Evolutionary conservation across 768 basidiomycete species (phyloP).

Genomic region (Fomitopsis serialis): DNA sequence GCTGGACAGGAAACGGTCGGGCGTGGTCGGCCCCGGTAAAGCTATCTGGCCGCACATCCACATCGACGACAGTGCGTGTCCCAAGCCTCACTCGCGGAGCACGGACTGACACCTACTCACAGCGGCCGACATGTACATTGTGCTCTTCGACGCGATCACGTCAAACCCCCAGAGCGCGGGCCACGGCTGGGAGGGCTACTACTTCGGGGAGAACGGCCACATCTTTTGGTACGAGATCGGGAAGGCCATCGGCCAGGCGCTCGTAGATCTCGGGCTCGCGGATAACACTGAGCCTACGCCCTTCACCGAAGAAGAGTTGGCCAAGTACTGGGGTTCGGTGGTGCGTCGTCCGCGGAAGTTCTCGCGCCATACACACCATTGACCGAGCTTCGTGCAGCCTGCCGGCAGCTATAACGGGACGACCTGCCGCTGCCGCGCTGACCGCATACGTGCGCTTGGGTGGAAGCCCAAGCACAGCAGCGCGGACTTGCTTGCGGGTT

Average conservation of each 20-base stretch:
- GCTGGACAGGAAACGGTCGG: constrained; percentile 30
- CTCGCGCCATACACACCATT: too few species aligned
- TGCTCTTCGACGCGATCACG: constrained; percentile 34
- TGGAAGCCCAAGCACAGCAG: neutral
- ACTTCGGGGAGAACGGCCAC: constrained; percentile 25
- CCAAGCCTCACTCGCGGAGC: neutral
- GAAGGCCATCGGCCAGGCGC: constrained; percentile 27
- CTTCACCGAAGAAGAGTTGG: constrained; percentile 39
- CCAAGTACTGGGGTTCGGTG: neutral
- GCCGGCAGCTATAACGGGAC: neutral
- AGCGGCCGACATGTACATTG: constrained; percentile 38
- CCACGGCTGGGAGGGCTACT: constrained; percentile 30
- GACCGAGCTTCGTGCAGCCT: neutral
- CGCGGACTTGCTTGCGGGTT: neutral
- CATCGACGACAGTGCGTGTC: constrained; percentile 35
- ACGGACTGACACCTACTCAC: neutral
- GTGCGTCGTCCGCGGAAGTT: too few species aligned
- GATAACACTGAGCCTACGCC: constrained; percentile 32
- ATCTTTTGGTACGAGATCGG: constrained; percentile 26
- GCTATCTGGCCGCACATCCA: constrained; percentile 57
- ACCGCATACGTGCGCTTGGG: neutral
- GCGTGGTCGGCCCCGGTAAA: constrained; percentile 48
- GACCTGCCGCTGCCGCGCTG: neutral
- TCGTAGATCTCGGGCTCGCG: constrained; percentile 21
- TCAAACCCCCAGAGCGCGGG: constrained; percentile 10